Percentiles rank a stretch among this genome's conserved stretches.
Conservation (phyloP, 352 stramenopile genomes). For the Phytophthora parvispora region DNA sequence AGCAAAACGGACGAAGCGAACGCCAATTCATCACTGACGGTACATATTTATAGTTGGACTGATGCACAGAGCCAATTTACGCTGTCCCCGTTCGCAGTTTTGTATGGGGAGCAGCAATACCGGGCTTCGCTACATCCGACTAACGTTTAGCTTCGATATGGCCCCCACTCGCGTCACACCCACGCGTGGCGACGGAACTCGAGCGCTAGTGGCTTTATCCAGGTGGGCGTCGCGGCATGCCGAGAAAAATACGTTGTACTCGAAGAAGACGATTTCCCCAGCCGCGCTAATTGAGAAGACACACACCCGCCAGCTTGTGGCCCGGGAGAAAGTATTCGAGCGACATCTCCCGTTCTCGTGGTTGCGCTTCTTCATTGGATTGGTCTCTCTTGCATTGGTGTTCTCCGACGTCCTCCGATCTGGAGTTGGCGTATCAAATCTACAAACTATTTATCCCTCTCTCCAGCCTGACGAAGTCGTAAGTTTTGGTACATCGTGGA, state of each 20-base stretch:
- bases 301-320: conserved; percentile 17
- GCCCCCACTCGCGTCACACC: conserved; percentile 8
- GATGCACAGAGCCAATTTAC: conserved; percentile 1
- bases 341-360: conserved; percentile 41
- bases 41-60: conserved; percentile 15
- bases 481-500: conserved; percentile 41
- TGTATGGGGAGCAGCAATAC: conserved; percentile 18
- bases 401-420: conserved; percentile 43
- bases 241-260: conserved; percentile 17
- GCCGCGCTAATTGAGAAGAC: conserved; percentile 32
- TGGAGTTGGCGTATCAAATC: conserved; percentile 31
- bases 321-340: conserved; percentile 33
- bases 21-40: neutral
- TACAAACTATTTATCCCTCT: conserved; percentile 19
- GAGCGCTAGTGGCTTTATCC: conserved; percentile 16
- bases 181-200: conserved; percentile 7
- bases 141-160: conserved; percentile 15
- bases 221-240: conserved; percentile 19
- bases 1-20: conserved; percentile 13
- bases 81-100: conserved; percentile 3
- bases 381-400: conserved; percentile 38
- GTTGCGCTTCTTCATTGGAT: conserved; percentile 25
- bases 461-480: conserved; percentile 46
- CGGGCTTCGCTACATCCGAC: neutral
- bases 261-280: conserved; percentile 12